phyloP scores from a whole-genome alignment of 176 grass and related monocot species.

The Cocos nucifera region DNA sequence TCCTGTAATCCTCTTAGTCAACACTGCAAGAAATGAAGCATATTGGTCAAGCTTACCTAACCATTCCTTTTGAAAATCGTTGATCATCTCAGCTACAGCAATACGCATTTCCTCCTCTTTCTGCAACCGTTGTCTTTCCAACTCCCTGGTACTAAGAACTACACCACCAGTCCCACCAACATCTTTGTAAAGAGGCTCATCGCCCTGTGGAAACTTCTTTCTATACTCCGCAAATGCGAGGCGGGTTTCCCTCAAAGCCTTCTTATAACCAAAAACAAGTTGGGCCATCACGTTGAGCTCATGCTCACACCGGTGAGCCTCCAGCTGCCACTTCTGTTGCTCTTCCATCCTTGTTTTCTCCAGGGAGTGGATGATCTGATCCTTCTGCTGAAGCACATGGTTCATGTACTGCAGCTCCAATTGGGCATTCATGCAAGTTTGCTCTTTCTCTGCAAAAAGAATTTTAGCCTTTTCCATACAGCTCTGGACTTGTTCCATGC shows the following conservation, averaged over 20 bases:
- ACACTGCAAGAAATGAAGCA: background rate
- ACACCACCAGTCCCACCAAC: slow-evolving; percentile 49
- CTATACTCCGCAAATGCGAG: slow-evolving; percentile 45
- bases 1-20: slow-evolving; percentile 16
- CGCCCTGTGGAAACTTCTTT: slow-evolving; percentile 46
- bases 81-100: slow-evolving; percentile 24
- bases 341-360: slow-evolving; percentile 47
- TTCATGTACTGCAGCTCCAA: slow-evolving; percentile 39
- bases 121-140: slow-evolving; percentile 44
- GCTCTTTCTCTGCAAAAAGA: slow-evolving; percentile 44
- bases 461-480: slow-evolving; percentile 36
- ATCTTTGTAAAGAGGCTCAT: slow-evolving; percentile 42
- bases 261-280: slow-evolving; percentile 44
- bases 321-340: slow-evolving; percentile 46
- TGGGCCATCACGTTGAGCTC: slow-evolving; percentile 68
- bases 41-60: slow-evolving; percentile 27
- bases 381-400: slow-evolving; percentile 48
- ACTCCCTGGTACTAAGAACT: slow-evolving; percentile 53
- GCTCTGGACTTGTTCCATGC: slow-evolving; percentile 30
- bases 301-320: slow-evolving; percentile 54
- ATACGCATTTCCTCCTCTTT: slow-evolving; percentile 31
- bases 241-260: slow-evolving; percentile 36
- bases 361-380: slow-evolving; percentile 40
- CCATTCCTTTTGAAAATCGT: slow-evolving; percentile 39
- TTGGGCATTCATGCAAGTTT: slow-evolving; percentile 29